These are phyloP conservation scores for Diaporthe helianthi DNA, from an alignment of 2,329 filamentous ascomycete genomes.

Conservation along the genomic window DNA sequence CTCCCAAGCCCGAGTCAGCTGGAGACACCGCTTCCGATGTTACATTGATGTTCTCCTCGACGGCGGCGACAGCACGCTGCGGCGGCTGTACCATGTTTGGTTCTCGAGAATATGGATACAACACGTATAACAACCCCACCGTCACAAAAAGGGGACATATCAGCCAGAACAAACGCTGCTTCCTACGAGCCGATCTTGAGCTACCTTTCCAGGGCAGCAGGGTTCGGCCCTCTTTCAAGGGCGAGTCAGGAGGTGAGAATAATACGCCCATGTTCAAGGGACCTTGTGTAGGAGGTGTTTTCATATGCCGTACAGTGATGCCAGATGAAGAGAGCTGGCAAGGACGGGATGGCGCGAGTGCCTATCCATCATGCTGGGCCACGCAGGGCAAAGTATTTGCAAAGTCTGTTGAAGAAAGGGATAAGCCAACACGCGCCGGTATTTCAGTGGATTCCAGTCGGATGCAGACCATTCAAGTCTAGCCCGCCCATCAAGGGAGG, in stretches of 20 bases:
- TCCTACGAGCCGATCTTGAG: constrained; percentile 2
- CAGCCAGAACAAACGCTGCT: not conserved
- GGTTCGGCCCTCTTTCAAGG: constrained; percentile 25
- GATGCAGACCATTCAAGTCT: not conserved
- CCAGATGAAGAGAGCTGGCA: not conserved
- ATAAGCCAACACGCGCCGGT: constrained; percentile 3
- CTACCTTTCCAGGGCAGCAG: constrained; percentile 1
- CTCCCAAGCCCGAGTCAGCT: not conserved
- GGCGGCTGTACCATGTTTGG: not conserved
- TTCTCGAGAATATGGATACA: not conserved
- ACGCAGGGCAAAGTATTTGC: not conserved
- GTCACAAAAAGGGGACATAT: constrained; percentile 9
- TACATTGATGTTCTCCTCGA: not conserved
- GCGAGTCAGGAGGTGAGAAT: constrained; percentile 19
- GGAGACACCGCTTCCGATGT: not conserved
- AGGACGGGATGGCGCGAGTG: not conserved
- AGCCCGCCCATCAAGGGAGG: constrained; percentile 6
- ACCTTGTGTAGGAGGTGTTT: not conserved
- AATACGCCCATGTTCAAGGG: constrained; percentile 10
- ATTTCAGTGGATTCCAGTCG: constrained; percentile 22
- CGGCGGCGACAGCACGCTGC: not conserved
- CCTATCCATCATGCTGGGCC: constrained; percentile 17
- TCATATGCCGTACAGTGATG: not conserved
- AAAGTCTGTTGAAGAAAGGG: constrained; percentile 6
- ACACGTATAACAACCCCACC: not conserved